These are phyloP conservation scores for Eimeria sp. DNA, from an alignment of 169 alveolate genomes.

Conservation along the genomic window DNA sequence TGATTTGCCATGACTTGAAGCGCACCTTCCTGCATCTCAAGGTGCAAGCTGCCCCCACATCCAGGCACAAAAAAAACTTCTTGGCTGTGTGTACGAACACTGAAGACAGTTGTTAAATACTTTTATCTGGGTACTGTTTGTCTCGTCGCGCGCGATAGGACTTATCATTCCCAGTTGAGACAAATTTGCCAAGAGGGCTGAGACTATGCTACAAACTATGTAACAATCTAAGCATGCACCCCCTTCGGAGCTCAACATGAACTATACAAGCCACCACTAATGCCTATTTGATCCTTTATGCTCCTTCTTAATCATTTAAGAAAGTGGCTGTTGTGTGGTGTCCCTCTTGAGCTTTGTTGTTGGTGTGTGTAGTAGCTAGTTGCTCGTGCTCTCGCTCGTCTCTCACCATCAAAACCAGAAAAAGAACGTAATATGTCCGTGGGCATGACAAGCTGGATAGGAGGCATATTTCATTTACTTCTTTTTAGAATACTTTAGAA, in stretches of 20 bases:
- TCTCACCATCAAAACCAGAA: not conserved
- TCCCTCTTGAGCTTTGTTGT: not conserved
- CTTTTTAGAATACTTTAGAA: not conserved
- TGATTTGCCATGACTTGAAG: not conserved
- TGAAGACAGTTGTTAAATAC: not conserved
- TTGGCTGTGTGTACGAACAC: not conserved
- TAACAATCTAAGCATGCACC: not conserved
- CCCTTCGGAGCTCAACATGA: not conserved
- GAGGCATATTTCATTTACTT: not conserved
- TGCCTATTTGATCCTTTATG: no score
- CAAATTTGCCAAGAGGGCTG: not conserved
- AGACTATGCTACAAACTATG: not conserved
- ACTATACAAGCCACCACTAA: no score
- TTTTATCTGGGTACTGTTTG: not conserved
- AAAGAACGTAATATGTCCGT: not conserved
- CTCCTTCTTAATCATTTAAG: no score
- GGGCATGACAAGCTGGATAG: not conserved
- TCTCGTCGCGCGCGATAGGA: not conserved
- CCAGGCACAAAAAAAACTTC: no score
- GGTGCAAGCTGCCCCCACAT: not conserved
- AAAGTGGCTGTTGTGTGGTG: not conserved
- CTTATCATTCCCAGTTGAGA: not conserved
- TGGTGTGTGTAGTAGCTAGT: not conserved
- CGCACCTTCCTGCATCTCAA: not conserved
- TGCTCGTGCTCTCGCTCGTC: not conserved